Evolutionary conservation across 306 rosid genomes (phyloP), one percentile per base, ranked within the genome.

Genomic region (Corylus heterophylla): DNA sequence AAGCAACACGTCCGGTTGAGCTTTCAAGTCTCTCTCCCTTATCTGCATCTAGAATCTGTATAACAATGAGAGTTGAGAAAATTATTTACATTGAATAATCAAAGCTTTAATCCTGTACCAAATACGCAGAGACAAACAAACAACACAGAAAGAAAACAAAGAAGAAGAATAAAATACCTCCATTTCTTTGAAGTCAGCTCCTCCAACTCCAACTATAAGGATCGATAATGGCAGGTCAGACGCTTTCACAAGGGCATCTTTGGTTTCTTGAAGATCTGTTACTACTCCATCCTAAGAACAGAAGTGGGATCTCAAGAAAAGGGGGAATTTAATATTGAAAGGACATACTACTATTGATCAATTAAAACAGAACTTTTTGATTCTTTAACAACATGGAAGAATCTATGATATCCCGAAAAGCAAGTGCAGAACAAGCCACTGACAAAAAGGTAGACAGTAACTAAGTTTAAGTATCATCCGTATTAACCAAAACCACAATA

Each of bases 111-210:
- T 52, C 55, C 16, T 22, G 63, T 14, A 59, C 27, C 31, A 42
- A 66, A 29, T 12, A 27, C 14, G 2, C 20, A 25, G 20, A 29
- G 64, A n/a, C 42, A 48, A 13, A 45, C 17, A 16, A 54, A 67
- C 48, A 66, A 72, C 68, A 50, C 51, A 66, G 8, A 51, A 44
- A 59, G 69, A 78, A 74, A 44, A 74, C 12, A 75, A 55, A 77
- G 29, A 10, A 8, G 35, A 74, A 61, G 42, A 64, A 71, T 10
- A 54, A 18, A 44, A 73, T 91, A 96, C 99, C 99, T 96, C 98
- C 99, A 96, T 96, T 86, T 96, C 99, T 89, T 96, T 96, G 82
- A 93, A 96, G 84, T 96, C 99, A 9, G 99, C 98, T 82, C 99
- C 99, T 85, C 99, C 99, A 31, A 96, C 98, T 20, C 99, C 99